Evolutionary conservation across 2,329 filamentous ascomycete species (phyloP), one percentile per base, ranked within the genome.

Genomic region (Aspergillus nomiae): DNA sequence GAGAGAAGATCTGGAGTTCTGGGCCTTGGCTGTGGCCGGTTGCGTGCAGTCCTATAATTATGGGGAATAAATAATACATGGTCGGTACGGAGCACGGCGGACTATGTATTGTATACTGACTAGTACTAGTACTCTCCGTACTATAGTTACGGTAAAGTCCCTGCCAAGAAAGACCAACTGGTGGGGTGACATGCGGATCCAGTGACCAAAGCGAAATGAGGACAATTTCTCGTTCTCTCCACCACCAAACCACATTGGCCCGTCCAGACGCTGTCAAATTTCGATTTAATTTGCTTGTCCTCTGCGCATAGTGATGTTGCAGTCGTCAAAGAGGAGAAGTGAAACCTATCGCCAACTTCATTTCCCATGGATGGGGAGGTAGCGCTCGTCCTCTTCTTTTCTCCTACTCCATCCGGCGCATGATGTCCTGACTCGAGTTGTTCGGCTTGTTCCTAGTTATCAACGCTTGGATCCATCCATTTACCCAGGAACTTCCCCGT

Each of bases 151-250:
- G 4, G 32, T 34, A 34, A 14, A 61, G 59, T 61, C 53, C 53
- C 59, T 60, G 59, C 59, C 59, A 61, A 61, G 56, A 45, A 4
- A 6, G 21, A 58, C 51, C 19, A 45, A 32, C n/a, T 14, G 16
- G 59, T 51, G 53, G 43, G 59, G 53, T 45, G 21, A 43, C 26
- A 38, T 55, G 51, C n/a, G 21, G 51, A 55, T 11, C 32, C 51
- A 51, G 51, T 55, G 51, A 55, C 34, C 21, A 19, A 21, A 54
- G 10, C 32, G 51, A 55, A 55, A 38, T 55, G 30, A 55, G 26
- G 32, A 32, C 41, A 38, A 55, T 55, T 38, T 55, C 12, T 24
- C 41, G 41, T 56, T 51, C 56, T 51, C 43, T 48, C 28, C 28
- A n/a, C 38, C 45, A 59, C 45, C 28, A 28, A 59, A 41, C 55